Percentiles rank a stretch among this genome's conserved stretches.
phyloP scores from a whole-genome alignment of 1,284 basidiomycete species.

The Heterobasidion annosum region DNA sequence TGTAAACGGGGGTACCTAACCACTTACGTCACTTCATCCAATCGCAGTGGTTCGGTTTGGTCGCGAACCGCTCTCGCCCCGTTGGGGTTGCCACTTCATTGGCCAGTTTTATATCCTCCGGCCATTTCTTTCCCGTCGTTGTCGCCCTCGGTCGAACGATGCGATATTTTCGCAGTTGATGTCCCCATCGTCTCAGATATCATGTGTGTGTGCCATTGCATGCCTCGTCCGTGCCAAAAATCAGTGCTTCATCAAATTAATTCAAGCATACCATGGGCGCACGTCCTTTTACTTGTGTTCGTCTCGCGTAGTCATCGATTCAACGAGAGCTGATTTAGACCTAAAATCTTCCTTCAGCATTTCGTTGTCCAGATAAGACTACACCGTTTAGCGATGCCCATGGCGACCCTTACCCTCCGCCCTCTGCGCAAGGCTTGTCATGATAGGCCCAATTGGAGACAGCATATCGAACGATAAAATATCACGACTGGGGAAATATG shows the following conservation, averaged over 20 bases:
- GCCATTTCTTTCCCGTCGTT: neutral
- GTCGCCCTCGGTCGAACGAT: neutral
- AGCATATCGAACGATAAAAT: neutral
- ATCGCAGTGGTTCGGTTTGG: neutral
- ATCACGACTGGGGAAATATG: neutral
- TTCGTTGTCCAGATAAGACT: too few species aligned
- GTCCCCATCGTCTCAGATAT: too few species aligned
- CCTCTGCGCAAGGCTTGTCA: neutral
- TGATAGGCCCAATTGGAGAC: neutral
- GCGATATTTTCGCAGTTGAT: too few species aligned
- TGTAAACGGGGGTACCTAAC: neutral
- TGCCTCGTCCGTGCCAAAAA: too few species aligned
- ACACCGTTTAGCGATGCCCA: too few species aligned
- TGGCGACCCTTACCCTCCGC: neutral
- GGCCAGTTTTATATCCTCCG: neutral
- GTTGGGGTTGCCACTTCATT: neutral
- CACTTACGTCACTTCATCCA: neutral
- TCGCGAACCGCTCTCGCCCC: neutral
- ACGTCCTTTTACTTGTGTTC: too few species aligned
- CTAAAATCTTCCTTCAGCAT: too few species aligned
- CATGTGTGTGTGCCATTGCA: too few species aligned
- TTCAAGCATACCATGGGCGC: too few species aligned
- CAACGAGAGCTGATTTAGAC: too few species aligned
- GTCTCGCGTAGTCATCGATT: too few species aligned
- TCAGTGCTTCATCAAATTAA: too few species aligned